These are phyloP conservation scores for Tolypocladium inflatum DNA, from an alignment of 2,329 filamentous ascomycete genomes.

Conservation along the genomic window DNA sequence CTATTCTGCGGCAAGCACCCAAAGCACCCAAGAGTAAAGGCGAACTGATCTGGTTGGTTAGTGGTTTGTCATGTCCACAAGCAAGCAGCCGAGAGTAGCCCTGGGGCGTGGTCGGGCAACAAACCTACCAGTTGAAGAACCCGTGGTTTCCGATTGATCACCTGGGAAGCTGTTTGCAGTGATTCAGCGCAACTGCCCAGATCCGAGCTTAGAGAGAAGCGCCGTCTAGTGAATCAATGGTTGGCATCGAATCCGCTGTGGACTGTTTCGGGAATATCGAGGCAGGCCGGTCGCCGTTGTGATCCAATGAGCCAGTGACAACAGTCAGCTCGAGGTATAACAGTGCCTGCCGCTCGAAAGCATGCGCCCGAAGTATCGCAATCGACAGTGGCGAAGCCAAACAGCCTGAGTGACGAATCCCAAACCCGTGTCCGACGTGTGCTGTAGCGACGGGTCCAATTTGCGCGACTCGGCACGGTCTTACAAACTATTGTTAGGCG, in stretches of 20 bases:
- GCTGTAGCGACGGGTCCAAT: neutral
- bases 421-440: neutral
- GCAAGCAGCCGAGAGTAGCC: neutral
- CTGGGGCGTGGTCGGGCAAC: neutral
- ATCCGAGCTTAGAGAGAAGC: neutral
- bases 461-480: neutral
- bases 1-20: neutral
- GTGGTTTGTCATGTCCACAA: neutral
- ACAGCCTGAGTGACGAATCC: neutral
- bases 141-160: neutral
- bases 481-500: neutral
- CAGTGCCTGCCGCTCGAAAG: neutral
- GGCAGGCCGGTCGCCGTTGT: neutral
- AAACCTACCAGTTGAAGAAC: neutral
- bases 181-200: neutral
- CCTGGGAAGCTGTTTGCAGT: neutral
- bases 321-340: neutral
- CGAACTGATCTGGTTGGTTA: neutral
- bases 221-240: neutral
- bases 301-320: neutral
- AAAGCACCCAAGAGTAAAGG: neutral
- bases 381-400: neutral
- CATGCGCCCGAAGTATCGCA: neutral
- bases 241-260: neutral
- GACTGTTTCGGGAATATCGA: neutral